Conservation (phyloP, 306 rosid genomes). For the Myrica gale region DNA sequence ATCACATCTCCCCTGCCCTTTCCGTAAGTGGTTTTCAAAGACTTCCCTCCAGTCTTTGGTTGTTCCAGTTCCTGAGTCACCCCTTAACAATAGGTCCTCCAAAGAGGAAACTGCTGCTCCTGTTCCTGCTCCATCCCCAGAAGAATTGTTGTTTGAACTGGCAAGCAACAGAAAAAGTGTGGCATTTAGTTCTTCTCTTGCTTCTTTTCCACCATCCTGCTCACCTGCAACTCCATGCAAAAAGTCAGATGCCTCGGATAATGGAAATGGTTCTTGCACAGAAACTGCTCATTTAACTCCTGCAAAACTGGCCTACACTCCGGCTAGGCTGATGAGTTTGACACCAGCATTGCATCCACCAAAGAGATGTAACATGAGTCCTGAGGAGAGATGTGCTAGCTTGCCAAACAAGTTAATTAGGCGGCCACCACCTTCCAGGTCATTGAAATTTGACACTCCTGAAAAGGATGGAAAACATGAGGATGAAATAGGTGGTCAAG, state of each 20-base stretch:
- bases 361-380: slow-evolving; percentile 57
- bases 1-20: slow-evolving; percentile 50
- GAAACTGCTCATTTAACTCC: slow-evolving; percentile 39
- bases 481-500: slow-evolving; percentile 24
- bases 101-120: slow-evolving; percentile 20
- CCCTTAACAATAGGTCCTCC: slow-evolving; percentile 9
- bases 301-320: slow-evolving; percentile 48
- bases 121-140: slow-evolving; percentile 15
- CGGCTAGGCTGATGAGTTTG: slow-evolving; percentile 54
- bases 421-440: slow-evolving; percentile 53
- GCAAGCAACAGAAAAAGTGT: slow-evolving; percentile 9
- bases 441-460: slow-evolving; percentile 70
- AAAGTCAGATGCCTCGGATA: slow-evolving; percentile 24
- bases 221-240: slow-evolving; percentile 46
- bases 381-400: slow-evolving; percentile 36
- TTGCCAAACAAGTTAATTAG: slow-evolving; percentile 49
- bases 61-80: slow-evolving; percentile 31
- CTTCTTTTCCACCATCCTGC: slow-evolving; percentile 9
- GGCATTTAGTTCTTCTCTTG: slow-evolving; percentile 27
- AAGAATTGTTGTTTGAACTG: slow-evolving; percentile 18
- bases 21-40: slow-evolving; percentile 45
- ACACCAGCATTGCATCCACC: slow-evolving; percentile 52
- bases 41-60: slow-evolving; percentile 21
- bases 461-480: slow-evolving; percentile 42
- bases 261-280: slow-evolving; percentile 27